Conservation (phyloP, 768 basidiomycete genomes). For the Lyophyllum shimeji region DNA sequence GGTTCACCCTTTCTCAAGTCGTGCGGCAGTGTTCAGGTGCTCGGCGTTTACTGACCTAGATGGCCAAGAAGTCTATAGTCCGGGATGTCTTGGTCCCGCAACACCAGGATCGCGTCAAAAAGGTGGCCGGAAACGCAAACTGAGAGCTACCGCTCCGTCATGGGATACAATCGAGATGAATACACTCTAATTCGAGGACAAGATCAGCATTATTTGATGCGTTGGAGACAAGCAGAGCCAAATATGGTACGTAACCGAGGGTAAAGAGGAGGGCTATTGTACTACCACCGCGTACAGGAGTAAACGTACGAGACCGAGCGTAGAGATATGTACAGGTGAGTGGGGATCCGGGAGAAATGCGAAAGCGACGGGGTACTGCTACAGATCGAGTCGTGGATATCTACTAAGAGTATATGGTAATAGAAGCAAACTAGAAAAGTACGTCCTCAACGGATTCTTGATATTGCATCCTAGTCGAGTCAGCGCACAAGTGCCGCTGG, state of each 20-base stretch:
- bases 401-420: neutral
- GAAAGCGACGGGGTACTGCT: constrained; percentile 5
- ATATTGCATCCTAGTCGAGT: neutral
- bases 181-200: too few relatives aligned
- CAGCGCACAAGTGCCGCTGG: neutral
- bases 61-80: neutral
- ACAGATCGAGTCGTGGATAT: constrained; percentile 1
- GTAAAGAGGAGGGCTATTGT: neutral
- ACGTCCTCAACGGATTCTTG: neutral
- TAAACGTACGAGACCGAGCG: too few relatives aligned
- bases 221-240: neutral
- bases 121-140: neutral
- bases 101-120: neutral
- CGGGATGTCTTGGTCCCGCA: neutral
- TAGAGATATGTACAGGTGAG: neutral
- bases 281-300: too few relatives aligned
- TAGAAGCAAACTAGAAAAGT: neutral
- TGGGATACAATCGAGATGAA: neutral
- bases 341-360: neutral
- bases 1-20: too few relatives aligned
- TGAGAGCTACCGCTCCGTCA: neutral
- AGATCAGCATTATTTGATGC: neutral
- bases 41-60: too few relatives aligned
- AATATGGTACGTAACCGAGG: neutral
- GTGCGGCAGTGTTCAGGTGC: too few relatives aligned